Base-by-base conservation (phyloP, 768 basidiomycete genomes). In the Leccinum sublutescens region DNA sequence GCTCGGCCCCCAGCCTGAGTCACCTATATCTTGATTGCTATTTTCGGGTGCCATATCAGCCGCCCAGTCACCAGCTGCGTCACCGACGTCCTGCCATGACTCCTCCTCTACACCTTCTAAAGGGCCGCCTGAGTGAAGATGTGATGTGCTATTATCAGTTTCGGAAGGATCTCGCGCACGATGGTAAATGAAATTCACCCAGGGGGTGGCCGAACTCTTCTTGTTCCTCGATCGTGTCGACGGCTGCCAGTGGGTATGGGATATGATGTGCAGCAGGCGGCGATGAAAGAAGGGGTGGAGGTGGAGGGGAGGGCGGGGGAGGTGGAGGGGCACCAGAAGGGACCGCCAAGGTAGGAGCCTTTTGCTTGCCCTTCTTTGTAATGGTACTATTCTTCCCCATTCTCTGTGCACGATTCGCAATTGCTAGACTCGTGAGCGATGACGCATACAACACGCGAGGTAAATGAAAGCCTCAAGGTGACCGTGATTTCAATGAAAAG, bases 301-400 rank as follows among this genome's bases (percentile, higher is more conserved):
- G 61, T 0, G 64, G 49, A 25, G 62, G 50, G 6, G 62, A 57
- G 6, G 62, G 62, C 50, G 60, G 56, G 2, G 62, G 59, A 4
- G 63, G 61, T 4, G 64, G 63, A 8, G 55, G 57, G 3, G 38
- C 55, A 53, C 50, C 56, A 40, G 27, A 56, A 52, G 58, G 36
- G 31, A 11, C 57, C 7, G 38, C 56, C 11, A 55, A 43, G 33
- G 64, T 53, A 40, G 65, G 54, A 36, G 64, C 74, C 50, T 66
- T 73, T 60, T 73, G 72, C 65, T 73, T 73, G 47, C 72, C 72
- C 57, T 73, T 73, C 68, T 75, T 73, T 66, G 58, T 57, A 55
- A 57, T 59, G 45, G 57, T 61, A 7, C 12, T 31, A 27, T 60
- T 62, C 66, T 71, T 73, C 43, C 65, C 74, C 72, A 73, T 73